These are phyloP conservation scores for Xylaria castorea DNA, from an alignment of 495 filamentous ascomycete species.

Conservation along the genomic window DNA sequence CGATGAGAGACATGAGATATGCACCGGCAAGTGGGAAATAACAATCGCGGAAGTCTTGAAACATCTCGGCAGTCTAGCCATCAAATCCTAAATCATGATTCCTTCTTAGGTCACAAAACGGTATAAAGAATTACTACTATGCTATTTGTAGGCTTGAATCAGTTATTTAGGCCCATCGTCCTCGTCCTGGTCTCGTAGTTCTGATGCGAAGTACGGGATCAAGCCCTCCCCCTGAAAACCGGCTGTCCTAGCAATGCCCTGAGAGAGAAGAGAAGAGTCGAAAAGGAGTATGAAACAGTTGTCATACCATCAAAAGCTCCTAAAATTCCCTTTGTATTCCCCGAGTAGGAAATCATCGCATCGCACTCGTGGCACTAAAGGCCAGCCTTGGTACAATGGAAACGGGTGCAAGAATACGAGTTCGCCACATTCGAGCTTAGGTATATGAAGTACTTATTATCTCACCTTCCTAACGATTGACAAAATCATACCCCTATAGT, in stretches of 20 bases:
- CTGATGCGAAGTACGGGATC: neutral
- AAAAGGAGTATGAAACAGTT: neutral
- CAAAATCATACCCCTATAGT: neutral
- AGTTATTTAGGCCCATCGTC: neutral
- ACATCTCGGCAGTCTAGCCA: neutral
- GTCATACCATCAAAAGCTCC: neutral
- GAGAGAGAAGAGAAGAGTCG: neutral
- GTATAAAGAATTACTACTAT: neutral
- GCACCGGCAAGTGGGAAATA: neutral
- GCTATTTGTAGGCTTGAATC: neutral
- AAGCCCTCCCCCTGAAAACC: neutral
- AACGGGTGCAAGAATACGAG: neutral
- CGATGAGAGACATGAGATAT: neutral
- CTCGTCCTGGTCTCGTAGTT: neutral
- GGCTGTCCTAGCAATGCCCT: neutral
- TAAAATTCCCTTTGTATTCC: conserved; percentile 12
- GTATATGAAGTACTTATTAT: neutral
- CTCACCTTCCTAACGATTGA: neutral
- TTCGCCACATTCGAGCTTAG: neutral
- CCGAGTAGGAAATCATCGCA: conserved; percentile 1
- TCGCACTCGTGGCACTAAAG: neutral
- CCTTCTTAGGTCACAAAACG: neutral
- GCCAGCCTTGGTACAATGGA: neutral
- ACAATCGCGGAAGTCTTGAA: neutral
- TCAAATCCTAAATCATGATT: neutral